Evolutionary conservation across 345 rosid species (phyloP), one percentile per base, ranked within the genome.

Genomic region (Eucalyptus lansdowneana): DNA sequence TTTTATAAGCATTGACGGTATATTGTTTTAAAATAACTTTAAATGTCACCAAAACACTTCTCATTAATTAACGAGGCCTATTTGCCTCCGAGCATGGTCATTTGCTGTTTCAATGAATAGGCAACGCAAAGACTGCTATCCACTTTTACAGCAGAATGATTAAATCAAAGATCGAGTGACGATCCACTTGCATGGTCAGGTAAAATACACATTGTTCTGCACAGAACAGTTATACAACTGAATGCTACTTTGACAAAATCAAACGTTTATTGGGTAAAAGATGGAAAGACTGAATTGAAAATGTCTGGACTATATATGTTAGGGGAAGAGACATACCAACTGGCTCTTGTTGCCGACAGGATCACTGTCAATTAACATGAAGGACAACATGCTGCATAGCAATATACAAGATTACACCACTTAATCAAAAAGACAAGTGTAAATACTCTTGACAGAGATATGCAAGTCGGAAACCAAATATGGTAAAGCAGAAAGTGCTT

Each of bases 351-450:
- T 65, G 25, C 80, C 42, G 19, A 69, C 80, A 69, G 80, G 44
- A 69, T 69, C 24, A 31, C 40, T 16, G 44, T 34, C 42, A 17
- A 69, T 8, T 69, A 69, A 69, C 80, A 69, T 17, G 80, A 16
- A 96, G 94, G 83, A 94, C 90, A 87, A 94, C 95, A 90, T 92
- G 95, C 97, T 95, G 95, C 90, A 90, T 88, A 50, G 87, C 81
- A 51, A 87, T 37, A 24, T 6, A 31, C 76, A 50, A 83, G 62
- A 85, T 89, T 86, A 44, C 45, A 86, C 40, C 53, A 53, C 40
- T 50, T 7, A 31, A 37, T 69, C 49, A 88, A 50, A n/a, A 13
- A 45, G 44, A 56, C 27, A 34, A 89, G 45, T n/a, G 58, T 44
- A n/a, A 56, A 37, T 37, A 6, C 44, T 34, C 81, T 72, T 72